Percentiles rank a stretch among this genome's conserved stretches.
phyloP scores from a whole-genome alignment of 1,284 basidiomycete genomes.

The Rhizopogon parksii region DNA sequence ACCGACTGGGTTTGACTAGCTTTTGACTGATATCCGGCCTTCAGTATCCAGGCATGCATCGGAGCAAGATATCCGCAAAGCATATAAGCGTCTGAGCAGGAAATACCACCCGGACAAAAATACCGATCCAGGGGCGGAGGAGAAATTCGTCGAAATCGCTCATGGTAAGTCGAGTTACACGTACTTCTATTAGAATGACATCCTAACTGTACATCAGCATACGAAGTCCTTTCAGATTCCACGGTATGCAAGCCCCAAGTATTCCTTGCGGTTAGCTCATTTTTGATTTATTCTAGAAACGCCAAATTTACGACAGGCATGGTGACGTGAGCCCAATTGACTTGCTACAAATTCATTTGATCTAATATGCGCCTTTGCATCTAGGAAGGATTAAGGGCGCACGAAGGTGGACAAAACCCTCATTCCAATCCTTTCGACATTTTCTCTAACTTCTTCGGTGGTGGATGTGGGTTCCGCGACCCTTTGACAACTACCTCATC shows the following conservation, averaged over 20 bases:
- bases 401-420: slow-evolving; percentile 67
- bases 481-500: background rate
- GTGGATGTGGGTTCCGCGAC: slow-evolving; percentile 44
- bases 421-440: slow-evolving; percentile 88
- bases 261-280: slow-evolving; percentile 1
- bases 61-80: slow-evolving; percentile 83
- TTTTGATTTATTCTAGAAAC: slow-evolving; percentile 52
- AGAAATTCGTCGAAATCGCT: slow-evolving; percentile 84
- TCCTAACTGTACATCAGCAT: slow-evolving; percentile 49
- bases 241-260: slow-evolving; percentile 38
- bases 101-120: slow-evolving; percentile 95
- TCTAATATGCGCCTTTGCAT: slow-evolving; percentile 2
- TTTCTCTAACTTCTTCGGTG: slow-evolving; percentile 88
- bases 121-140: slow-evolving; percentile 73
- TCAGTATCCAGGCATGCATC: slow-evolving; percentile 74
- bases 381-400: slow-evolving; percentile 81
- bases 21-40: slow-evolving; percentile 20
- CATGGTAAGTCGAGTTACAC: slow-evolving; percentile 51
- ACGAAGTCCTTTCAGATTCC: slow-evolving; percentile 82
- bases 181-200: background rate
- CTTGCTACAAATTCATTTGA: background rate
- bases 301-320: slow-evolving; percentile 85
- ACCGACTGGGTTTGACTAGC: slow-evolving; percentile 19
- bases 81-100: slow-evolving; percentile 86
- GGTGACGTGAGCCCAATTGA: slow-evolving; percentile 57